Percentiles rank a stretch among this genome's conserved stretches.
These are phyloP conservation scores for Corylus heterophylla DNA, from an alignment of 306 rosid species.

Conservation along the genomic window DNA sequence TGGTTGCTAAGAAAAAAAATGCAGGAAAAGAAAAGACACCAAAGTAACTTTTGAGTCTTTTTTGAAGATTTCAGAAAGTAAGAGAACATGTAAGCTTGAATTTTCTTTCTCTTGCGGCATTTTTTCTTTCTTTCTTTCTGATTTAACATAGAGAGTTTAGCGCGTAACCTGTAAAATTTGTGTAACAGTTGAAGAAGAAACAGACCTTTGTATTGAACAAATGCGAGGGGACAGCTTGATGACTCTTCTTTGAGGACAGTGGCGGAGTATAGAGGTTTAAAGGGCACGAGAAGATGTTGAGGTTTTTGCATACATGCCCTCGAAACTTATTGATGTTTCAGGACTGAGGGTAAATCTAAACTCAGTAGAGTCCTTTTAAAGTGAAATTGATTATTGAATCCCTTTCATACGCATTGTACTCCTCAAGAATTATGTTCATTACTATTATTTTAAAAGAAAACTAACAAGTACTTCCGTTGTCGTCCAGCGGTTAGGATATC, in stretches of 20 bases:
- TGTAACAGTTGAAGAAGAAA: background rate
- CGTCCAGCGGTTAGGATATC: slow-evolving; percentile 99
- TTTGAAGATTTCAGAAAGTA: background rate
- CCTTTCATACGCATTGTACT: too few relatives aligned
- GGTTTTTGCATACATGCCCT: background rate
- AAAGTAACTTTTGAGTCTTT: background rate
- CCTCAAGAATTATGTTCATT: too few relatives aligned
- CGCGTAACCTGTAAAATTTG: background rate
- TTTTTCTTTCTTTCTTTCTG: background rate
- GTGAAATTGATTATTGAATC: too few relatives aligned
- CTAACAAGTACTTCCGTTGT: slow-evolving; percentile 45
- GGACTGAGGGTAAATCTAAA: background rate
- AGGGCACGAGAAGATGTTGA: background rate
- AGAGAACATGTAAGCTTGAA: background rate
- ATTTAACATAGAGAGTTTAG: background rate
- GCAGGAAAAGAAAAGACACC: background rate
- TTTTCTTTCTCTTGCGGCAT: background rate
- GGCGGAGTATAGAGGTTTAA: slow-evolving; percentile 2
- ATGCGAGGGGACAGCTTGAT: background rate
- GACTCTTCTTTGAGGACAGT: background rate
- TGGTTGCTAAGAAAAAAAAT: background rate
- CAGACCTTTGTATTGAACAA: background rate
- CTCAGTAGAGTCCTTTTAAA: too few relatives aligned
- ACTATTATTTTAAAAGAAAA: rapidly evolving
- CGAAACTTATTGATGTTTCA: background rate